Conservation (phyloP, 2,329 filamentous ascomycete species). For the Aspergillus calidoustus region DNA sequence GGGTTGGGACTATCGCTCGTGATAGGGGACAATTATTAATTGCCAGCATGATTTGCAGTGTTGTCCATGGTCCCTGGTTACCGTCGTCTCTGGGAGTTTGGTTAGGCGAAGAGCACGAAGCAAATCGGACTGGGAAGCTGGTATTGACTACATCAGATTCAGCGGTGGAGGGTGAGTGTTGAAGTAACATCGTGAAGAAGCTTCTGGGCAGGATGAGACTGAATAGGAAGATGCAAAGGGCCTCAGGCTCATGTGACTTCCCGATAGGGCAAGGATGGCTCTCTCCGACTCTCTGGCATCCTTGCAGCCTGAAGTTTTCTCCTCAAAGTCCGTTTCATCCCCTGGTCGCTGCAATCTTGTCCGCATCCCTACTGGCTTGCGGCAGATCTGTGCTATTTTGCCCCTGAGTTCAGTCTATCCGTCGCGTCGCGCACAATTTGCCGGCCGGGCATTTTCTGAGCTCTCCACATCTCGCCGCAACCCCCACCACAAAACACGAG, state of each 20-base stretch:
- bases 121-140: too few relatives aligned
- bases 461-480: slow-evolving; percentile 15
- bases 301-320: neutral
- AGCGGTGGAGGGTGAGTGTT: too few relatives aligned
- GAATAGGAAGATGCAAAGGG: too few relatives aligned
- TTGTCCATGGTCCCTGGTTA: too few relatives aligned
- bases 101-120: too few relatives aligned
- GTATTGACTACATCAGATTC: too few relatives aligned
- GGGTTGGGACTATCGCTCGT: neutral
- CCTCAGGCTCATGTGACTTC: too few relatives aligned
- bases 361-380: neutral
- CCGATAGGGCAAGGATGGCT: too few relatives aligned
- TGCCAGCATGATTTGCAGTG: neutral
- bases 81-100: too few relatives aligned
- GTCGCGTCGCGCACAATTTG: slow-evolving; percentile 1
- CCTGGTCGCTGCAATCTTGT: neutral
- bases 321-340: neutral
- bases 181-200: too few relatives aligned
- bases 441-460: slow-evolving; percentile 12
- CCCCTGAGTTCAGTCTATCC: neutral
- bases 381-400: neutral
- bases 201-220: too few relatives aligned
- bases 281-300: neutral
- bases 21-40: neutral
- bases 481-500: neutral